These are phyloP conservation scores for Cyberlindnera japonica DNA, from an alignment of 805 yeast species.

Conservation along the genomic window DNA sequence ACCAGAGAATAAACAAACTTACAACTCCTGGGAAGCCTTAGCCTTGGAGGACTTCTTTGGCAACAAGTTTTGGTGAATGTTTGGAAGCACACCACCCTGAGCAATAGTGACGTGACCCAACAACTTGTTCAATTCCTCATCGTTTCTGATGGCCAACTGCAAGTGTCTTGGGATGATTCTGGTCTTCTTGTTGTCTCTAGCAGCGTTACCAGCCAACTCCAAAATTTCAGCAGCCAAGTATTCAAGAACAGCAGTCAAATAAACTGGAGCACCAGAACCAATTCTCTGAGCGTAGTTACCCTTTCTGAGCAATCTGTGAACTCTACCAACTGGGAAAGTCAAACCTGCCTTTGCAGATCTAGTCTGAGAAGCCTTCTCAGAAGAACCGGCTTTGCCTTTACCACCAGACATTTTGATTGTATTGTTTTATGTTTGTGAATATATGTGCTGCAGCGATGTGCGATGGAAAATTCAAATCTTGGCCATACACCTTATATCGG, in stretches of 20 bases:
- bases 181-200: constrained; percentile 98
- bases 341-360: constrained; percentile 99
- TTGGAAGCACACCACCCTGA: constrained; percentile 99
- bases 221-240: constrained; percentile 97
- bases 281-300: constrained; percentile 98
- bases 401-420: constrained; percentile 56
- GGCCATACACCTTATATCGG: constrained; percentile 78
- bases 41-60: constrained; percentile 66
- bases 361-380: constrained; percentile 94
- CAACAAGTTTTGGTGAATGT: constrained; percentile 91
- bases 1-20: constrained; percentile 12
- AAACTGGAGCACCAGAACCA: constrained; percentile 99
- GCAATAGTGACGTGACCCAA: constrained; percentile 93
- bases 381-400: constrained; percentile 85
- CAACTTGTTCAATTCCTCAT: constrained; percentile 95
- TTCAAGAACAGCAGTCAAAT: constrained; percentile 94
- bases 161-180: constrained; percentile 98
- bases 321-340: constrained; percentile 99
- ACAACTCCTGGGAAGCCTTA: constrained; percentile 66
- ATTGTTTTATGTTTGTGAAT: background rate
- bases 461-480: constrained; percentile 50
- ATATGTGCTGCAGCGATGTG: constrained; percentile 49
- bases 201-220: constrained; percentile 99
- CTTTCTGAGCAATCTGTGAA: constrained; percentile 92
- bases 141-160: constrained; percentile 98